These are phyloP conservation scores for Epichloe elymi DNA, from an alignment of 2,329 filamentous ascomycete genomes.

Conservation along the genomic window DNA sequence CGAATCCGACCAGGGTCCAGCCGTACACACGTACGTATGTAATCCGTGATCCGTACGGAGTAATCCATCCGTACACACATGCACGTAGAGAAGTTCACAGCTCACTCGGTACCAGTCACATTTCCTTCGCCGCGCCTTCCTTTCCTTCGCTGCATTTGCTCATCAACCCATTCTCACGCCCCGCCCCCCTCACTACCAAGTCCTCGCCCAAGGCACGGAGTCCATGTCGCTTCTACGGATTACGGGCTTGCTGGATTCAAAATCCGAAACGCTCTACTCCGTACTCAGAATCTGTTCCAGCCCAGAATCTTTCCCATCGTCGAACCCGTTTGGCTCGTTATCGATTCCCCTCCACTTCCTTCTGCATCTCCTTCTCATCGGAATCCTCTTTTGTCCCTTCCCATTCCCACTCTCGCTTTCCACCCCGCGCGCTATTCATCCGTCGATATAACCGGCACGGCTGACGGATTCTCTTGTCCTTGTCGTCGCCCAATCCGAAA, in stretches of 20 bases:
- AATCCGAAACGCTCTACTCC: too few species aligned
- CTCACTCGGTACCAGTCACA: neutral
- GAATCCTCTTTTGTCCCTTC: neutral
- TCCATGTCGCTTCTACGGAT: neutral
- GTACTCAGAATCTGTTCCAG: neutral
- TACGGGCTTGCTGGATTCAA: too few species aligned
- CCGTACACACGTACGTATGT: neutral
- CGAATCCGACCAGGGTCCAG: neutral
- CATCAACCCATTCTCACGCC: neutral
- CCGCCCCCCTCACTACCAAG: neutral
- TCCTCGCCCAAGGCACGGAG: neutral
- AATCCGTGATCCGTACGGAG: too few species aligned
- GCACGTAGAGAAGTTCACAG: too few species aligned
- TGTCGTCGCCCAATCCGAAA: neutral
- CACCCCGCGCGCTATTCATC: neutral
- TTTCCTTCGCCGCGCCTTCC: slow-evolving; percentile 2
- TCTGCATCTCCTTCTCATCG: neutral
- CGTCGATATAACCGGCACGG: neutral
- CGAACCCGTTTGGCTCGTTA: neutral
- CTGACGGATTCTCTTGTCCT: neutral
- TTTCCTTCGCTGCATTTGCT: slow-evolving; percentile 2
- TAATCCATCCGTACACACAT: too few species aligned
- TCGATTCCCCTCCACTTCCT: neutral
- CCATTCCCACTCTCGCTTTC: neutral
- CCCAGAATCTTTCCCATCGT: neutral